Conservation (phyloP, 306 rosid species). For the Citrullus amarus region DNA sequence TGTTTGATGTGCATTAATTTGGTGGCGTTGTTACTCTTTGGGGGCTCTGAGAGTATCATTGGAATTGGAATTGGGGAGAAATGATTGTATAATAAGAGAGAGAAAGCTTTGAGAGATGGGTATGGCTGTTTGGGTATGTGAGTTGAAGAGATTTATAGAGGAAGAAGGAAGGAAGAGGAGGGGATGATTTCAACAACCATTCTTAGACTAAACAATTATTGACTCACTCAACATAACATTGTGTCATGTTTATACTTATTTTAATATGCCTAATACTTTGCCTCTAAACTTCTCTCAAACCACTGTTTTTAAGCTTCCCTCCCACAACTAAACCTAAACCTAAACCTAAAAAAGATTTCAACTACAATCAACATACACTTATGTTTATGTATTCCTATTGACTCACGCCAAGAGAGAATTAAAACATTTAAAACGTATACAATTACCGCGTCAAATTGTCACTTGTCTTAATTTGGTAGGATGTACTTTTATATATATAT, state of each 20-base stretch:
- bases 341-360: no score
- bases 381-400: no score
- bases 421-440: no score
- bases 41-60: conserved; percentile 13
- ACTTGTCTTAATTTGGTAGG: no score
- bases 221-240: conserved; percentile 7
- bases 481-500: no score
- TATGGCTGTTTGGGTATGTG: not conserved
- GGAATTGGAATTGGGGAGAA: not conserved
- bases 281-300: no score
- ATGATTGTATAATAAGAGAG: not conserved
- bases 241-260: not conserved
- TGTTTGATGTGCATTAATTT: conserved; percentile 8
- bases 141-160: conserved; percentile 5
- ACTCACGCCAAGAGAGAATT: no score
- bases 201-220: not conserved
- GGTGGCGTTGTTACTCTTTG: conserved; percentile 2
- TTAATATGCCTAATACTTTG: not conserved
- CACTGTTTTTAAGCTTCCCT: no score
- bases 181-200: not conserved
- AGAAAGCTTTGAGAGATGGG: not conserved
- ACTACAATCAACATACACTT: no score
- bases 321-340: no score
- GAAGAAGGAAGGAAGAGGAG: not conserved
- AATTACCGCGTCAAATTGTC: no score